Percentiles rank a stretch among this genome's conserved stretches.
These are phyloP conservation scores for Marsdenia floribunda DNA, from an alignment of 257 asterid genomes.

Conservation along the genomic window DNA sequence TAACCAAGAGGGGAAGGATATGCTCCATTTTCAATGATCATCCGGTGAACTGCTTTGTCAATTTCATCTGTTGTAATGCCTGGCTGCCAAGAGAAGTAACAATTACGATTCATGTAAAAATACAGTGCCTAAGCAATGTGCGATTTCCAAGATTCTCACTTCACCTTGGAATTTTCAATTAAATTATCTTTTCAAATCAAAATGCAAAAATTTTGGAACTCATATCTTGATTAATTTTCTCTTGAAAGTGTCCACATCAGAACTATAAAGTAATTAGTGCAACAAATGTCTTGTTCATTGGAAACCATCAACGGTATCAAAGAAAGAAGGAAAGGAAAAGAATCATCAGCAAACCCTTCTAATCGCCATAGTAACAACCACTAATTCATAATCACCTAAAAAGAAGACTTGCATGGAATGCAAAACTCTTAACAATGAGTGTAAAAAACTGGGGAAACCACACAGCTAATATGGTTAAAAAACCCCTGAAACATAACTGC, in stretches of 20 bases:
- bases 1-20: slow-evolving; percentile 99
- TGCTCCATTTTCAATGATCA: slow-evolving; percentile 88
- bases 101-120: slow-evolving; percentile 15
- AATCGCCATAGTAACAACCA: neutral
- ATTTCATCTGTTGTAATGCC: slow-evolving; percentile 93
- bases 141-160: neutral
- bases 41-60: slow-evolving; percentile 90
- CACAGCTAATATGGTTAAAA: neutral
- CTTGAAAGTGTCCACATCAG: neutral
- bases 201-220: neutral
- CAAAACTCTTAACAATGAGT: neutral
- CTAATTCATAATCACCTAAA: neutral
- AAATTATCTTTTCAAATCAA: neutral
- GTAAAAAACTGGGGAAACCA: too few relatives aligned
- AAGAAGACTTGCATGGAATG: neutral
- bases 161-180: neutral
- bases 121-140: neutral
- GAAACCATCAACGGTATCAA: neutral
- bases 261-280: neutral
- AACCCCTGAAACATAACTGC: neutral
- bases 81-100: slow-evolving; percentile 77
- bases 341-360: neutral
- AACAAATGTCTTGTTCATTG: neutral
- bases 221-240: neutral
- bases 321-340: neutral